These are phyloP conservation scores for Aureobasidium sp. DNA, from an alignment of 2,329 filamentous ascomycete genomes.

Conservation along the genomic window DNA sequence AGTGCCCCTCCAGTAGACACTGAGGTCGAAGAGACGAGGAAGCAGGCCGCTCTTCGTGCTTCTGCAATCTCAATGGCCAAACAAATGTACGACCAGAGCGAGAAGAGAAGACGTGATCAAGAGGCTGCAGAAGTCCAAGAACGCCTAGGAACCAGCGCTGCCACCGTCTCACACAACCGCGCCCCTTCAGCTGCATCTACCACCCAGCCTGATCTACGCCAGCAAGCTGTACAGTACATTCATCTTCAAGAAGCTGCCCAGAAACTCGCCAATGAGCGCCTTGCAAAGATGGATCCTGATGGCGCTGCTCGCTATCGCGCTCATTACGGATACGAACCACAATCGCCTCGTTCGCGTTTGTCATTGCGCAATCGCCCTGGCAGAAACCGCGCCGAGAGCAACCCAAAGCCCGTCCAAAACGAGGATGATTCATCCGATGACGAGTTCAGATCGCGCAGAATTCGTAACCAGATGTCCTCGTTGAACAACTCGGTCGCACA, in stretches of 20 bases:
- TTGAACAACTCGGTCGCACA: constrained; percentile 60
- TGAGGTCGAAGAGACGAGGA: constrained; percentile 66
- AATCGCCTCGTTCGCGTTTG: constrained; percentile 41
- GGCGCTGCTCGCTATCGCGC: constrained; percentile 56
- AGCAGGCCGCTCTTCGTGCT: constrained; percentile 64
- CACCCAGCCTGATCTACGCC: constrained; percentile 41
- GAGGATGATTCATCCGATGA: constrained; percentile 47
- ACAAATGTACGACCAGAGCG: constrained; percentile 63
- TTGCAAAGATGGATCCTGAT: constrained; percentile 71
- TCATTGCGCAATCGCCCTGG: constrained; percentile 21
- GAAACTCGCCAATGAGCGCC: constrained; percentile 72
- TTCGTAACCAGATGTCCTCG: constrained; percentile 69
- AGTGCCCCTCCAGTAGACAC: constrained; percentile 62
- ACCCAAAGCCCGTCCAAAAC: constrained; percentile 18
- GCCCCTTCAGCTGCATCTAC: constrained; percentile 23
- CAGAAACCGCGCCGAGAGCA: constrained; percentile 14
- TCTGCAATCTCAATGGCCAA: constrained; percentile 86
- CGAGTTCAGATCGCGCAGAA: constrained; percentile 60
- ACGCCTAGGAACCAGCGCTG: constrained; percentile 19
- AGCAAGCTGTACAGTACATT: constrained; percentile 43
- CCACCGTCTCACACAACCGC: constrained; percentile 23
- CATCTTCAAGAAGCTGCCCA: constrained; percentile 81
- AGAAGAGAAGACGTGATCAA: constrained; percentile 53
- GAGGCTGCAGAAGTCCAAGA: constrained; percentile 2
- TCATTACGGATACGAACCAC: constrained; percentile 61